A percentile compares a stretch with the other conserved stretches of the same genome.
Conservation (phyloP, 345 rosid species). For the Gossypium raimondii region DNA sequence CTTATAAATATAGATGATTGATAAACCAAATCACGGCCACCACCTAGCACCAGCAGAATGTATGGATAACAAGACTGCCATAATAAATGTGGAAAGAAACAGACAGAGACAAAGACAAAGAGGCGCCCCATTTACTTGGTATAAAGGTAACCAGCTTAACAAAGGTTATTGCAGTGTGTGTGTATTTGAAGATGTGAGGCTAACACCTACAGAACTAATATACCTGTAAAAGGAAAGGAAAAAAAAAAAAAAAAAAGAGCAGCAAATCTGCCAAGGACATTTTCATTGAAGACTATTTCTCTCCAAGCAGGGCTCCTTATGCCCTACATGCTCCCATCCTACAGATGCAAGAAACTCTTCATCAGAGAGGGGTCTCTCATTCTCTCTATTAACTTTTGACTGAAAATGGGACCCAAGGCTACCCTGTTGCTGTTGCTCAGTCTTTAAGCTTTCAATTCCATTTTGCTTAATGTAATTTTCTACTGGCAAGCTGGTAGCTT, state of each 20-base stretch:
- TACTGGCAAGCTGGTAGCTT: slow-evolving; percentile 13
- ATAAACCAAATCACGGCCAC: background rate
- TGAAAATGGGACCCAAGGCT: slow-evolving; percentile 21
- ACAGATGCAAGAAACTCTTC: slow-evolving; percentile 38
- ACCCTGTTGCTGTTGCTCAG: slow-evolving; percentile 31
- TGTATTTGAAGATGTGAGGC: background rate
- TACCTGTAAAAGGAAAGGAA: background rate
- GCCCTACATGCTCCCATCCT: slow-evolving; percentile 27
- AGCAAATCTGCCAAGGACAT: background rate
- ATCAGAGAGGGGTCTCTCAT: slow-evolving; percentile 29
- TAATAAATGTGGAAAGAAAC: background rate
- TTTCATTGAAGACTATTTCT: slow-evolving; percentile 4
- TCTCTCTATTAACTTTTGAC: slow-evolving; percentile 22
- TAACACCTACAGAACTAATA: background rate
- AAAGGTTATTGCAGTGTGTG: background rate
- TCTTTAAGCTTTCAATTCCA: slow-evolving; percentile 21
- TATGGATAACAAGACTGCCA: background rate
- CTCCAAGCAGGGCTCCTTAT: slow-evolving; percentile 10
- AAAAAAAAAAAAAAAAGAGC: background rate
- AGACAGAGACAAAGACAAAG: background rate
- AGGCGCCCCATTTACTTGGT: background rate
- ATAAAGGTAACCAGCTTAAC: background rate
- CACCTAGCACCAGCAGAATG: background rate
- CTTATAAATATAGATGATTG: background rate
- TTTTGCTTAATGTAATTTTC: slow-evolving; percentile 25